A percentile compares a stretch with the other conserved stretches of the same genome.
These are phyloP conservation scores for Cyclostephanos tholiformis DNA, from an alignment of 108 stramenopile species.

Conservation along the genomic window DNA sequence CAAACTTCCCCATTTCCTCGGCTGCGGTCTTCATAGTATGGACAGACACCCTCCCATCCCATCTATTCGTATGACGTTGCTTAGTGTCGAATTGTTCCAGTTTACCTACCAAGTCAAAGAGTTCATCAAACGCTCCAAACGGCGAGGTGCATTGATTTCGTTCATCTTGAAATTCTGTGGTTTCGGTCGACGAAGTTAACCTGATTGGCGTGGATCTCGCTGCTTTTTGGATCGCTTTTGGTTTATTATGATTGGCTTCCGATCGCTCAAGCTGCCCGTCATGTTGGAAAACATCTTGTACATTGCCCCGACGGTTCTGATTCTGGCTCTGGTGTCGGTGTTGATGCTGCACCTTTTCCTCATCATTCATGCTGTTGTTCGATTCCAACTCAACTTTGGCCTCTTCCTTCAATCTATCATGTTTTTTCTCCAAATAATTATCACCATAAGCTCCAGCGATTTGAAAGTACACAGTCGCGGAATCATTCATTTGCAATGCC, in stretches of 20 bases:
- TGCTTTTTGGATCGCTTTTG: not conserved
- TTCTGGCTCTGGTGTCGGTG: not conserved
- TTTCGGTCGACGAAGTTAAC: not conserved
- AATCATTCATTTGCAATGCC: slow-evolving; percentile 43
- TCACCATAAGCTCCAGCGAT: not conserved
- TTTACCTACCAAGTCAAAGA: slow-evolving; percentile 5
- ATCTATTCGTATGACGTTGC: not conserved
- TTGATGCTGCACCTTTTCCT: slow-evolving; percentile 10
- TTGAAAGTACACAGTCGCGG: slow-evolving; percentile 44
- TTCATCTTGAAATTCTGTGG: not conserved
- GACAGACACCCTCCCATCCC: slow-evolving; percentile 10
- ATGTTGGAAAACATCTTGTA: not conserved
- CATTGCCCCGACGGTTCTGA: not conserved
- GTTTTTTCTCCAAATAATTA: slow-evolving; percentile 46
- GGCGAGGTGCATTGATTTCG: slow-evolving; percentile 2
- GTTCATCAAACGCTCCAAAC: not conserved
- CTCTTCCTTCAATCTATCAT: slow-evolving; percentile 39
- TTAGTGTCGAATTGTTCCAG: not conserved
- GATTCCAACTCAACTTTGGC: slow-evolving; percentile 1
- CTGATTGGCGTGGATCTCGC: not conserved
- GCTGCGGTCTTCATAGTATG: slow-evolving; percentile 14
- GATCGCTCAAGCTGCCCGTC: slow-evolving; percentile 2
- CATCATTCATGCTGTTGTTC: slow-evolving; percentile 3
- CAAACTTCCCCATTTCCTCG: slow-evolving; percentile 10
- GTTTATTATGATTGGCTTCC: slow-evolving; percentile 1